Evolutionary conservation across 179 eudicot genomes (phyloP), one percentile per base, ranked within the genome.

Genomic region (Silene noctiflora): DNA sequence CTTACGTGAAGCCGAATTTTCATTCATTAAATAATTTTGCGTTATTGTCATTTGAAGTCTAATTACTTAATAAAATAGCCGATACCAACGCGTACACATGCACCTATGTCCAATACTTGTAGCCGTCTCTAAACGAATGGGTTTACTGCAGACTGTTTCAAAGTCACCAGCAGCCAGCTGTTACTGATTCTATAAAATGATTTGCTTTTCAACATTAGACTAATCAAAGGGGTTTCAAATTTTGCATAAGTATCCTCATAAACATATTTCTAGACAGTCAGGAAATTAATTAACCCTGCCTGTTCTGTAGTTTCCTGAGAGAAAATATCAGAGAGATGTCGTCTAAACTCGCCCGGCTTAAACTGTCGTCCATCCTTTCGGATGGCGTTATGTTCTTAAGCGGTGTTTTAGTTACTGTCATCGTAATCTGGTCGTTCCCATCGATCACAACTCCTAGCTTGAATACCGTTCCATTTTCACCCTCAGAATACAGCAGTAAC

Each of bases 381-480:
- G 74, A 71, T 71, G 74, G 74, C 0, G 48, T 71, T 16, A 71
- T 71, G 74, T 71, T 71, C 22, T 71, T 71, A 71, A 48, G 74
- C 20, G 74, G 74, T 20, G 74, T 71, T 17, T 71, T 71, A 19
- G 74, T 71, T 51, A 71, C 74, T 5, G 39, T 71, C 22, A 27
- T 71, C 13, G 19, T 71, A 48, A 10, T 71, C 22, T 71, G 74
- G 74, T 71, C 33, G 17, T 48, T 24, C 61, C 74, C 74, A 6
- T 71, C 74, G 12, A 24, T 51, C 74, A 71, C 6, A 33, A 25
- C 39, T 16, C 74, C 74, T 7, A 16, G 35, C 14, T 16, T 31
- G 5, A 71, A 24, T 24, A 33, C 61, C 8, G 22, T 51, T n/a
- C 20, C 74, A 14, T 71, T 51, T 71, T 71, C 17, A 14, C 20